Base-by-base conservation (phyloP, 129 eudicot species). In the Sambucus nigra region DNA sequence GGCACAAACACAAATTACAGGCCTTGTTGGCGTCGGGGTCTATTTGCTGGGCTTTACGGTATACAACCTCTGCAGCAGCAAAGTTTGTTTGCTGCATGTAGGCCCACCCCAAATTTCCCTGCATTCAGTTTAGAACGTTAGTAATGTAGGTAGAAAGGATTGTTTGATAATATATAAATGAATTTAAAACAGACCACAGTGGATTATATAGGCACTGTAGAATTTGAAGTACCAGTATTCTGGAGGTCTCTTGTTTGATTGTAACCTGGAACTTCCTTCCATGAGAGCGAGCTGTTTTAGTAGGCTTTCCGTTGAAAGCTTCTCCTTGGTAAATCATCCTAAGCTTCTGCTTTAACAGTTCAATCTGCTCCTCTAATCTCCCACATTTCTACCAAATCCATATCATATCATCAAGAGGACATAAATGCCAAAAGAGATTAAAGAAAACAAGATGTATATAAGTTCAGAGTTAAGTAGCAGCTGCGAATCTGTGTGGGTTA, bases 81-180 rank as follows among this genome's bases (percentile, higher is more conserved):
- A 63, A 86, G 25, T 81, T 81, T 16, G 56, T 55, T 66, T 78
- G 77, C 69, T 86, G 95, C 87, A 86, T 67, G 51, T 81, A 86
- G 1, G 87, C 89, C 95, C 95, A 86, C 14, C 95, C 95, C 60
- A 86, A 51, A 24, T 86, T 86, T 17, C 95, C 87, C 95, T 86
- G 84, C 67, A 77, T 50, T 13, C 14, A 16, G 50, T n/a, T 19
- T 45, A 5, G 7, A 22, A 45, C 50, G 8, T 19, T 6, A 15
- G 4, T 45, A 45, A 16, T 45, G 20, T 45, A n/a, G 22, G 50
- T n/a, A 1, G 0, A n/a, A 19, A 38, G 6, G 5, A 33, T 21
- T 11, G 18, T 22, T 38, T 2, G 22, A 38, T 16, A 12, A 25
- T 5, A n/a, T n/a, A n/a, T n/a, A n/a, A n/a, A n/a, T n/a, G n/a